Percentiles rank a stretch among this genome's conserved stretches.
These are phyloP conservation scores for Diplodia scrobiculata DNA, from an alignment of 2,329 filamentous ascomycete species.

Conservation along the genomic window DNA sequence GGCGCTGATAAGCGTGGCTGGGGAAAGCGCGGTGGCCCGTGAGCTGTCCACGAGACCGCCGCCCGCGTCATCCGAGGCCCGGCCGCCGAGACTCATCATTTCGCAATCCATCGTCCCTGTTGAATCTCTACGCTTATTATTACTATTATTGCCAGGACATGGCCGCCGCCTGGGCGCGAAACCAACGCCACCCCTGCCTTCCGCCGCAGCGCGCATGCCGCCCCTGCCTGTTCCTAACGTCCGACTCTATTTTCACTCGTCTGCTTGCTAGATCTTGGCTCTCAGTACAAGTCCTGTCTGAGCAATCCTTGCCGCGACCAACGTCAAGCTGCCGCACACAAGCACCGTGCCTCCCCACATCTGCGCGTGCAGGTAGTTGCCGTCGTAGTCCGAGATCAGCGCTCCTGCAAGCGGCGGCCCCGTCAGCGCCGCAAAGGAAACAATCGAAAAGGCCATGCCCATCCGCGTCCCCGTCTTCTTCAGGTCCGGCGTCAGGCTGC, in stretches of 20 bases:
- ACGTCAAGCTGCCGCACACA: slow-evolving; percentile 36
- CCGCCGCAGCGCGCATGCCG: neutral
- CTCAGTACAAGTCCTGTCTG: slow-evolving; percentile 41
- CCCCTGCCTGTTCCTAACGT: neutral
- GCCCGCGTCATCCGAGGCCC: slow-evolving; percentile 8
- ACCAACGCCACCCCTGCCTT: too few relatives aligned
- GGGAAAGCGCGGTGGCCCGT: slow-evolving; percentile 18
- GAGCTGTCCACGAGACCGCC: slow-evolving; percentile 26
- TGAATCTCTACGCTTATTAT: neutral
- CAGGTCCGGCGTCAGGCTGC: slow-evolving; percentile 35
- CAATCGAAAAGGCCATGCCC: slow-evolving; percentile 45
- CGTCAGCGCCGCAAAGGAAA: slow-evolving; percentile 42
- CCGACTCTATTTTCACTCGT: neutral
- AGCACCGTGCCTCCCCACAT: slow-evolving; percentile 40
- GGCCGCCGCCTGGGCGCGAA: neutral
- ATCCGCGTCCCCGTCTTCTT: slow-evolving; percentile 42
- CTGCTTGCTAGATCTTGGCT: slow-evolving; percentile 34
- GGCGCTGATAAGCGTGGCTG: slow-evolving; percentile 21
- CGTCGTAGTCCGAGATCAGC: slow-evolving; percentile 38
- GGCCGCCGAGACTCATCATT: neutral
- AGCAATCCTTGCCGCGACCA: slow-evolving; percentile 38
- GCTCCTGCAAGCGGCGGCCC: slow-evolving; percentile 43
- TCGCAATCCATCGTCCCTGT: neutral
- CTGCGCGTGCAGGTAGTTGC: slow-evolving; percentile 39
- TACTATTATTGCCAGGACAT: neutral